phyloP scores from a whole-genome alignment of 768 basidiomycete species.

The Pholiota molesta region DNA sequence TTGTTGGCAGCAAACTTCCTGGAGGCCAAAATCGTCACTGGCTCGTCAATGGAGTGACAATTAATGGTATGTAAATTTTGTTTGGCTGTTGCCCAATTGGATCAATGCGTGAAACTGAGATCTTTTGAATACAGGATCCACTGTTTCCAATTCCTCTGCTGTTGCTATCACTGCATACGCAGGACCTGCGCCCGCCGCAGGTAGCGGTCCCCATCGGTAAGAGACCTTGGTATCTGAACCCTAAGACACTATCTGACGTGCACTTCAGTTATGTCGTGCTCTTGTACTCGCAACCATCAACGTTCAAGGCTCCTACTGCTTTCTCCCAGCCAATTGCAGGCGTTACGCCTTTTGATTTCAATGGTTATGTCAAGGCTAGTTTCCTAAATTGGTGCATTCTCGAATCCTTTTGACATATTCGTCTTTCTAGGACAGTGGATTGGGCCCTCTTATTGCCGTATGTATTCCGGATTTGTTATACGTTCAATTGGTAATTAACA shows the following conservation, averaged over 20 bases:
- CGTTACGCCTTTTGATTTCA: constrained; percentile 59
- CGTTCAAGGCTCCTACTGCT: constrained; percentile 62
- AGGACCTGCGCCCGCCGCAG: constrained; percentile 69
- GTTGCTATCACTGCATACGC: constrained; percentile 65
- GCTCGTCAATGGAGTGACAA: constrained; percentile 69
- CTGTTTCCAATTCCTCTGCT: constrained; percentile 47
- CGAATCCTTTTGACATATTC: constrained; percentile 6
- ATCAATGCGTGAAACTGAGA: background rate
- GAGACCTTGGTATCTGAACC: constrained; percentile 8
- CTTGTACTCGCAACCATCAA: constrained; percentile 63
- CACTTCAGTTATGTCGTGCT: constrained; percentile 64
- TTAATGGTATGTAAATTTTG: constrained; percentile 38
- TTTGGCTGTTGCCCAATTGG: background rate
- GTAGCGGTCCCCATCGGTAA: constrained; percentile 76
- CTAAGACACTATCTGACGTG: background rate
- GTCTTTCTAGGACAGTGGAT: constrained; percentile 44
- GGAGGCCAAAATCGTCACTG: constrained; percentile 76
- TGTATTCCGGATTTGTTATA: constrained; percentile 10
- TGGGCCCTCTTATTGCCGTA: constrained; percentile 67
- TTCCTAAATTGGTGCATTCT: constrained; percentile 11
- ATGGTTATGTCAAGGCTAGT: constrained; percentile 59
- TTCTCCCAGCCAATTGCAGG: constrained; percentile 52
- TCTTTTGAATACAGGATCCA: constrained; percentile 26
- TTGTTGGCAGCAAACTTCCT: constrained; percentile 61
- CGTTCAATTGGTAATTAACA: background rate